These are phyloP conservation scores for Colletotrichum viniferum DNA, from an alignment of 2,329 filamentous ascomycete genomes.

Conservation along the genomic window DNA sequence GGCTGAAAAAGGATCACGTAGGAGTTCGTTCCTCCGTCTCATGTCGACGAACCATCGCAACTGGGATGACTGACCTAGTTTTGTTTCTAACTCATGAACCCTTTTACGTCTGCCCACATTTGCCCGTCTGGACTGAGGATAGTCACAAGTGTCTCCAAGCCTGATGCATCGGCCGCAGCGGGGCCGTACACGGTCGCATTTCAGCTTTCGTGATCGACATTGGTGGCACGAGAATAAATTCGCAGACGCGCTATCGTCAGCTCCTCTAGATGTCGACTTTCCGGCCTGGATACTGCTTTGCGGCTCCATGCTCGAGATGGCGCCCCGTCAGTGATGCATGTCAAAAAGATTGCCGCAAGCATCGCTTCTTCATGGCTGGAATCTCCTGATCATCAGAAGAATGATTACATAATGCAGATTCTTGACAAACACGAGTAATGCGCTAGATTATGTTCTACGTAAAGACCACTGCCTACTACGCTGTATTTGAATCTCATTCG, in stretches of 20 bases:
- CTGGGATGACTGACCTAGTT: neutral
- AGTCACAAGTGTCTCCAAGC: conserved; percentile 26
- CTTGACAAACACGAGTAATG: neutral
- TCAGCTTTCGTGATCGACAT: conserved; percentile 32
- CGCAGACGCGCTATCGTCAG: neutral
- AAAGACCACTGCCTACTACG: neutral
- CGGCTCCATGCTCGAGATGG: neutral
- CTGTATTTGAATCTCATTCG: neutral
- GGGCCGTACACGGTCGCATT: conserved; percentile 31
- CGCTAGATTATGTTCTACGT: neutral
- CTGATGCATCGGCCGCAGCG: conserved; percentile 29
- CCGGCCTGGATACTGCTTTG: neutral
- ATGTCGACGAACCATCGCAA: neutral
- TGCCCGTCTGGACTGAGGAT: conserved; percentile 28
- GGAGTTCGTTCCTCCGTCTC: neutral
- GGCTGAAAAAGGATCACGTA: neutral
- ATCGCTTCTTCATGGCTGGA: neutral
- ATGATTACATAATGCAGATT: neutral
- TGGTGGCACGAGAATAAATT: conserved; percentile 27
- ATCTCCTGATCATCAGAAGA: neutral
- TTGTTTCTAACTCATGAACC: conserved; percentile 30
- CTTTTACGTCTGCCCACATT: conserved; percentile 23
- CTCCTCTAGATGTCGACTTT: neutral
- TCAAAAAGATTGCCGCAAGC: neutral
- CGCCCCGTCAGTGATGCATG: neutral